Evolutionary conservation across 2,329 filamentous ascomycete species (phyloP), one percentile per base, ranked within the genome.

Genomic region (Ceratocystis cacaofunesta): DNA sequence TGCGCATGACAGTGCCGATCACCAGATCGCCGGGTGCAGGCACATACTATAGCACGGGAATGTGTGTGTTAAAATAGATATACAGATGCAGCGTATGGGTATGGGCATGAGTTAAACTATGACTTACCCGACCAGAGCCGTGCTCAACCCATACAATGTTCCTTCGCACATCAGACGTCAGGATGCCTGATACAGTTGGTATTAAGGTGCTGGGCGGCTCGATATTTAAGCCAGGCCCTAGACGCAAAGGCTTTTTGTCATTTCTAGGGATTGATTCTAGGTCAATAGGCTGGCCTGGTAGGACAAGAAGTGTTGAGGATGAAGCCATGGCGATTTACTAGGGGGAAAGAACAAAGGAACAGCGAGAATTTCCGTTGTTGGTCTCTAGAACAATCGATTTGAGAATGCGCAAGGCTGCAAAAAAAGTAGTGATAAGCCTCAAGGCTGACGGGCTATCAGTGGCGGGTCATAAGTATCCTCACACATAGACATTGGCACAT

Each of bases 201-300:
- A 86, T 80, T 70, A 94, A 85, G 48, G 84, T 85, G 70, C 82
- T 83, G n/a, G 89, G 87, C 55, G 89, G 89, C 67, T 90, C 85
- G 74, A 95, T 86, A 68, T 88, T 87, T 66, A 96, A 80, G 65
- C 92, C 92, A 17, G 90, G 89, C 32, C 92, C 92, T 30, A 96
- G 81, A 65, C 89, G 89, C 69, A 96, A 79, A 48, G 90, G 84
- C 68, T 84, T 79, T 70, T 86, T 89, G 61, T 81, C 80, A 68
- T 87, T 81, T 36, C 82, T 82, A 1, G 90, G 89, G 46, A 95
- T 80, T 44, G 82, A 76, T 30, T 82, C 79, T 0, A 82, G 74
- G 67, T 89, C 83, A 58, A 96, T 81, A 41, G 77, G 72, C 70
- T 96, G 91, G 69, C 94, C 92, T 0, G 94, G 94, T 5, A 97